phyloP scores from a whole-genome alignment of 176 grass and related monocot genomes.

The Carex cristatella region DNA sequence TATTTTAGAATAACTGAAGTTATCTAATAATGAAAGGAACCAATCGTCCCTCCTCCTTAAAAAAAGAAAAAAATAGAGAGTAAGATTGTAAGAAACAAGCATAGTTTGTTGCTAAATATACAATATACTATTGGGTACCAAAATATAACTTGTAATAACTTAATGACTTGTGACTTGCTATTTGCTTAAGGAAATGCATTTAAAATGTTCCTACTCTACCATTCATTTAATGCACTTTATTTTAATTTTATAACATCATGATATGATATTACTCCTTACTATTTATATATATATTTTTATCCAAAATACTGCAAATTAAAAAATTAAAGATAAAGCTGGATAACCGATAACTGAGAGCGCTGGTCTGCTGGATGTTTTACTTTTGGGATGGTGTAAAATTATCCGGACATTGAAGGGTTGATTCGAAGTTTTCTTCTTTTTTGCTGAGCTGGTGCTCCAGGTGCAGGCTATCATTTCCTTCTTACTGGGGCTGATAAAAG shows the following conservation, averaged over 20 bases:
- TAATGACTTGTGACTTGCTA: not conserved
- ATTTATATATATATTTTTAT: not conserved
- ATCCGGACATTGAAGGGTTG: not conserved
- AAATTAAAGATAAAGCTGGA: not conserved
- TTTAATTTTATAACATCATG: not conserved
- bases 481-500: not conserved
- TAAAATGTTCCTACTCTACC: not conserved
- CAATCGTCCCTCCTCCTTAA: not conserved
- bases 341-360: not conserved
- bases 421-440: not conserved
- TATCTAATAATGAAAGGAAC: not conserved
- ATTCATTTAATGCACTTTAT: not conserved
- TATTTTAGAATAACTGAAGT: not conserved
- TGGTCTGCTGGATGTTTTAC: not conserved
- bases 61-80: not conserved
- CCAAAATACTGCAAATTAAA: not conserved
- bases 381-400: not conserved
- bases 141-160: not conserved
- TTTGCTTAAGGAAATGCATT: not conserved
- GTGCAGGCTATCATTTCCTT: not conserved
- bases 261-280: not conserved
- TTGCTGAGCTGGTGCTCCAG: not conserved
- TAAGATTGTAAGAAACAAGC: not conserved
- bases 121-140: not conserved
- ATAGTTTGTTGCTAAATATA: not conserved